phyloP scores from a whole-genome alignment of 2,329 filamentous ascomycete species.

The Calonectria multiphialidica region DNA sequence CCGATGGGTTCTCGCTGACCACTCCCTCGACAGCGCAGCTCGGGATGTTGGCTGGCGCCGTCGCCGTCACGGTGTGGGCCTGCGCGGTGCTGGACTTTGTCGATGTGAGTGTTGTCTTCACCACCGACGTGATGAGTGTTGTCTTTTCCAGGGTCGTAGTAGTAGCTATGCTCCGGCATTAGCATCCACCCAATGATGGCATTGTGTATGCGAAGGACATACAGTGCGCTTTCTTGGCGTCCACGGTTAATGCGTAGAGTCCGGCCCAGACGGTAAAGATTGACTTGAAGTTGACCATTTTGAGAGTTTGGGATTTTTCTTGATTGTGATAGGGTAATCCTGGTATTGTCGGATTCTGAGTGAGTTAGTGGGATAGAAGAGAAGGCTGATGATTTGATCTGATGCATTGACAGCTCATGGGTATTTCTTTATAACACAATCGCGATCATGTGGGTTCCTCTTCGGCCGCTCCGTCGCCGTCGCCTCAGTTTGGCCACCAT shows the following conservation, averaged over 20 bases:
- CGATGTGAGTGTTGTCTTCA: too few relatives aligned
- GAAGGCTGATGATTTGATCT: not conserved
- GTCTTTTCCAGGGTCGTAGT: not conserved
- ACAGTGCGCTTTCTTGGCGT: not conserved
- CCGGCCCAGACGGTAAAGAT: not conserved
- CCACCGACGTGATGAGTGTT: too few relatives aligned
- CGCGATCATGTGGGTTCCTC: not conserved
- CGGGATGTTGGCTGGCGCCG: not conserved
- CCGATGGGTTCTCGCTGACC: not conserved
- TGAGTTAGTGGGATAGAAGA: not conserved
- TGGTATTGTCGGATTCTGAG: not conserved
- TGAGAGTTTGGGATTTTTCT: not conserved
- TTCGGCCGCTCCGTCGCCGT: not conserved
- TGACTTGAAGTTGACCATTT: not conserved
- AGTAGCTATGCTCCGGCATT: not conserved
- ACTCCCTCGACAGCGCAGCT: not conserved
- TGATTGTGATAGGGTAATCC: not conserved
- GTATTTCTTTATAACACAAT: not conserved
- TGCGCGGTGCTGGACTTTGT: not conserved
- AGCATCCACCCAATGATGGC: not conserved
- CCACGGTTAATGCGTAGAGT: not conserved
- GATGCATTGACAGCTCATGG: not conserved
- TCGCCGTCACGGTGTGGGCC: not conserved
- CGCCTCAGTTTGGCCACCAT: not conserved
- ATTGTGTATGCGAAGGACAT: not conserved